Base-by-base conservation (phyloP, 139 green algal species). In the Trebouxia sp. region DNA sequence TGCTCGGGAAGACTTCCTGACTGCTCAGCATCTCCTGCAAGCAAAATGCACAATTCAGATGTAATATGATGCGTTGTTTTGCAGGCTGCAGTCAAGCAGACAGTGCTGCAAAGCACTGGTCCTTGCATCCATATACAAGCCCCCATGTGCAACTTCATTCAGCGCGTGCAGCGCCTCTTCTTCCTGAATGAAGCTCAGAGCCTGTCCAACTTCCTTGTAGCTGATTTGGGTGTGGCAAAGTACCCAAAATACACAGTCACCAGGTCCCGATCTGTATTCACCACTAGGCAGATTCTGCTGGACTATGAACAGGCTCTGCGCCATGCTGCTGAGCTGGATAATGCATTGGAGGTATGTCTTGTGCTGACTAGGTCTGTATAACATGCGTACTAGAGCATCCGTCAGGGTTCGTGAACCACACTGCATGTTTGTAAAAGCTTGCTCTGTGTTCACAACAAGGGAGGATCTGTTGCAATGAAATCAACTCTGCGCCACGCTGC, bases 121-220 rank as follows among this genome's bases (percentile, higher is more conserved):
- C 76, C 56, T 26, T 87, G 82, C 39, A 32, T 72, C n/a, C 20
- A 38, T 4, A 51, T 87, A 41, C 1, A 38, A 8, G 24, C 6
- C 10, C 20, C 53, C 24, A 76, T 78, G 6, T 51, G 38, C 14
- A n/a, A 24, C 37, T 32, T 69, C n/a, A 62, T 93, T 56, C 45
- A 8, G 24, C 87, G 89, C 32, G 14, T 95, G 78, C 89, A 94
- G 86, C 89, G 90, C 28, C 76, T 96, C 10, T 97, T 93, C 87
- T 97, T 97, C 70, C 75, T 96, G 30, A 84, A 89, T 22, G 90
- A 95, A 51, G 86, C 75, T 2, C 89, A 91, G n/a, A 84, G 87
- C 81, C 81, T 97, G 62, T 84, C 85, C 8, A 48, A 45, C 37
- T 84, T 76, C 62, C 45, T 95, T 12, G 88, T 91, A 11, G 81